A percentile compares a stretch with the other conserved stretches of the same genome.
Conservation (phyloP, 2,329 filamentous ascomycete genomes). For the Diaporthe velutina region DNA sequence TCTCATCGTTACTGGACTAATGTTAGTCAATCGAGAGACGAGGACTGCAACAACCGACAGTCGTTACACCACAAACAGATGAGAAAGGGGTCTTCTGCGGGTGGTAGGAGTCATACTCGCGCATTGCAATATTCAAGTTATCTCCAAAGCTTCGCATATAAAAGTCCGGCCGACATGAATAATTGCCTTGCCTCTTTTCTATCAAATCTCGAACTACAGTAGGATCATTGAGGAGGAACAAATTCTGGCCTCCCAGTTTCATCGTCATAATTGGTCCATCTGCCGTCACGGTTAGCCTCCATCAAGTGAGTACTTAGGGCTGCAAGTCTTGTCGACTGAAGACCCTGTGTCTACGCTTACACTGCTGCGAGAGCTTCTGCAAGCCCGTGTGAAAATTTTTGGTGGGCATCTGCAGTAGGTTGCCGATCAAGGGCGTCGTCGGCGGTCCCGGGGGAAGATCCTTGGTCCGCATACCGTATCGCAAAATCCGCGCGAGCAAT, state of each 20-base stretch:
- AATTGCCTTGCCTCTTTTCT: conserved; percentile 14
- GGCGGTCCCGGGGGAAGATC: neutral
- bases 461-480: conserved; percentile 3
- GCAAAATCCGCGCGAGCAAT: neutral
- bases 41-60: no score
- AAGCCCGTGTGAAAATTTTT: conserved; percentile 15
- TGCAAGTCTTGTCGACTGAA: no score
- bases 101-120: conserved; percentile 9
- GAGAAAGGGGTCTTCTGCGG: no score
- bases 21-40: no score
- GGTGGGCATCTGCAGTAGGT: neutral
- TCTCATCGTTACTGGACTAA: conserved; percentile 14
- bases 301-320: no score
- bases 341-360: neutral
- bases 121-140: conserved; percentile 20
- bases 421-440: neutral
- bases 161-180: conserved; percentile 5
- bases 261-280: neutral
- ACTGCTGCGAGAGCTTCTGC: neutral
- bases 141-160: conserved; percentile 9
- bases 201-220: conserved; percentile 10
- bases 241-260: conserved; percentile 2
- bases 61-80: no score
- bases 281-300: no score
- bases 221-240: conserved; percentile 2